Evolutionary conservation across 2,329 filamentous ascomycete genomes (phyloP), one percentile per base, ranked within the genome.

Genomic region (Penicillium sumatraense): DNA sequence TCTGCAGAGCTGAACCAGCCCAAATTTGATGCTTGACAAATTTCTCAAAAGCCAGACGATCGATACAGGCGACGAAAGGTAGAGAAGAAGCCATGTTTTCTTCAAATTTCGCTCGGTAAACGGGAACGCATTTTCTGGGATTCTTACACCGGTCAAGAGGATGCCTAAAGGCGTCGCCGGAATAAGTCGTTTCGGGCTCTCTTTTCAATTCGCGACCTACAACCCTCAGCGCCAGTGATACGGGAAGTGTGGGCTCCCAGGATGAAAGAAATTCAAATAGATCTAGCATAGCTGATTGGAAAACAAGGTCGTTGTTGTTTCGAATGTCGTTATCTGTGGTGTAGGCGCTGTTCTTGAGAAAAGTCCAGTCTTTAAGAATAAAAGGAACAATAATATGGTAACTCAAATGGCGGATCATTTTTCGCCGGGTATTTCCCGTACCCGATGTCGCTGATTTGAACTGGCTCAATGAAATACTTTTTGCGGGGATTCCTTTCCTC

Each of bases 41-140:
- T 44, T 26, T 26, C 21, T 42, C 21, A 36, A 53, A 56, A 24
- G 23, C 48, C 33, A 56, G 44, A 46, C 45, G 46, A 13, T 45
- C 49, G 31, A 53, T 45, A 13, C 44, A 56, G 13, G 27, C 36
- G 40, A 59, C 31, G 40, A 33, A 48, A 6, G 48, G n/a, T 20
- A 51, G 45, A 56, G 45, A 20, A n/a, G 48, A 53, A 14, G 38
- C 49, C 11, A 41, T 46, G 27, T 51, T 23, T 3, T 59, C 11
- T 2, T 41, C 20, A 13, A 63, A 63, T 3, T 16, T 38, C n/a
- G 57, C 59, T n/a, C 59, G 47, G 16, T 61, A 63, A 11, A 56
- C 56, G 38, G 44, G 41, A 10, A 56, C 40, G 18, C 13, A 35
- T 14, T 3, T 35, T 7, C 13, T 35, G 14, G 13, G 14, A 14